Base-by-base conservation (phyloP, 805 yeast species). In the Yamadazyma sp. region DNA sequence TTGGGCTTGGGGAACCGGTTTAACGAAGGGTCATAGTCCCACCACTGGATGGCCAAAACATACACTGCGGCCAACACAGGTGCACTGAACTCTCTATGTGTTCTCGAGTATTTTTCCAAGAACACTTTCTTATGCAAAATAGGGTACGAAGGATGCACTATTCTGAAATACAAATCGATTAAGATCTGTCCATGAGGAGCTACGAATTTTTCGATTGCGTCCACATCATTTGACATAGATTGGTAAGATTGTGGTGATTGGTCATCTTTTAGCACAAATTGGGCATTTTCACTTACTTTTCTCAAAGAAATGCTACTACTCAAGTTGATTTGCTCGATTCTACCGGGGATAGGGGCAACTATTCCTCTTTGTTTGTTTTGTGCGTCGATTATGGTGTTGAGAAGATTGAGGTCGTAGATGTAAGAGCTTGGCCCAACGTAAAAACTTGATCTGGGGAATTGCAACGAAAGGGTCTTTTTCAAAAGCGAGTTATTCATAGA, bases 41-140 rank as follows among this genome's bases (percentile, higher is more conserved):
- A 90, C 95, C 95, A 88, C 55, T 87, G 91, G 29, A 86, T 74
- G 0, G 97, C 95, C 41, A 90, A 64, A 7, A 85, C 78, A 55
- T 91, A 91, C 1, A 91, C 95, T 0, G 96, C 85, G 0, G 97
- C 97, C 32, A 91, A 64, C 34, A 91, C 62, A 0, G 97, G 95
- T 0, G 97, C 95, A 37, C 93, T 80, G 50, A 91, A 80, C 59
- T 91, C 98, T 32, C 95, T 74, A 57, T 88, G 95, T 1, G 97
- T 88, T 39, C 98, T 68, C 2, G 90, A 69, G 56, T 90, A 91
- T 57, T 91, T 91, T 52, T 91, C 98, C 44, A 91, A 55, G 50
- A 91, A 93, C 5, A 91, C 96, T 50, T 84, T 80, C 53, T 89
- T 91, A 60, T 93, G 97, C 35, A 91, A 62, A 8, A 91, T 82